Evolutionary conservation across 805 yeast genomes (phyloP), one percentile per base, ranked within the genome.

Genomic region (Wickerhamomyces hampshirensis): DNA sequence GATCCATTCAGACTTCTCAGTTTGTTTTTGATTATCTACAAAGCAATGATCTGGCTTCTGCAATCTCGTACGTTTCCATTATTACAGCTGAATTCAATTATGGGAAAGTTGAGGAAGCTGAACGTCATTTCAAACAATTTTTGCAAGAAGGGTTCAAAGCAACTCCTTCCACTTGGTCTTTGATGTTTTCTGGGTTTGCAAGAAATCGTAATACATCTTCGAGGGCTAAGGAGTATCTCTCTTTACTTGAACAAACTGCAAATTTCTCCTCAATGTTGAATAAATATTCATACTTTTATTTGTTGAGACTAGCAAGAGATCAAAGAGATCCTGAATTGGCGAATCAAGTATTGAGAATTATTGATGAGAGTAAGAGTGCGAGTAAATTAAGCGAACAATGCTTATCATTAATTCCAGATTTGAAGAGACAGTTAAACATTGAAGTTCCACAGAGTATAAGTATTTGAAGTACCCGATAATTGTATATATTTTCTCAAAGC

Each of bases 1-100:
- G 69, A n/a, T 39, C 62, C 26, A 68, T 76, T 37, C 49, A 70
- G 9, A 68, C 75, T n/a, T 84, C 84, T 1, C 61, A 80, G 30
- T 46, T 50, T 2, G 46, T 81, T 18, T 74, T 70, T 49, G 61
- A 68, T 12, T 52, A 57, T 34, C 62, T 75, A 59, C 56, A 60
- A 47, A 40, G 30, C 4, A 46, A 47, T 35, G 62, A 58, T 32
- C 46, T 60, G 50, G 55, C 59, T 24, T 58, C 69, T 4, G 46
- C 59, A 7, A 63, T 59, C 19, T 53, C 73, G 23, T 63, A 68
- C 52, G 68, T 75, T 8, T 50, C 73, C 7, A 62, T 75, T 62
- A 61, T 76, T 41, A 59, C 64, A 30, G 68, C 66, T 23, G 79
- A 74, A 56, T 55, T 71, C 38, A 58, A 56, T 27, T 43, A 46